Evolutionary conservation across 2,329 filamentous ascomycete genomes (phyloP).

Genomic region (Fusarium secorum): DNA sequence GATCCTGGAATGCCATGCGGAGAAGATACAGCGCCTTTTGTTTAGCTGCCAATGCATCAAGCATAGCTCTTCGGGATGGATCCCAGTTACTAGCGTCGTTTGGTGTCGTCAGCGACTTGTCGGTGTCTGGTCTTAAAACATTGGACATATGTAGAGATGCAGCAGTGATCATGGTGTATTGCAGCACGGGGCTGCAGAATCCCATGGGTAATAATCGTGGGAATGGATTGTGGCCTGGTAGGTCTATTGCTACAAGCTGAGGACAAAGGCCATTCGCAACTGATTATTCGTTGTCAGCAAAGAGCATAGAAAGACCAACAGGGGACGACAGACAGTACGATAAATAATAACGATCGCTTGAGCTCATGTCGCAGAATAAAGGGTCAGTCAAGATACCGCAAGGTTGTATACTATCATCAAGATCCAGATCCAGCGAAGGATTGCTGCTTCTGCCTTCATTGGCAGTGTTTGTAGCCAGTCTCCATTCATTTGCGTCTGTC

Average conservation of each 20-base stretch:
- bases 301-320: too few species aligned
- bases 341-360: neutral
- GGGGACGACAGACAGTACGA: neutral
- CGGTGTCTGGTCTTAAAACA: neutral
- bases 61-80: neutral
- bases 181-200: neutral
- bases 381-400: neutral
- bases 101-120: neutral
- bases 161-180: neutral
- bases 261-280: constrained; percentile 1
- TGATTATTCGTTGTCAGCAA: neutral
- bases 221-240: constrained; percentile 3
- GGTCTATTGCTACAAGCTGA: constrained; percentile 1
- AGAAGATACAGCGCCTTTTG: neutral
- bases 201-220: neutral
- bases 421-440: rapidly evolving
- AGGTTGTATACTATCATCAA: neutral
- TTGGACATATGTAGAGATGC: constrained; percentile 12
- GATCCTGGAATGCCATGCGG: neutral
- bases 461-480: neutral
- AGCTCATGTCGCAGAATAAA: neutral
- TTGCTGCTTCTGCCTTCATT: neutral
- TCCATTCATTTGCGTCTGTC: neutral
- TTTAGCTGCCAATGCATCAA: constrained; percentile 2
- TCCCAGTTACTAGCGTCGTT: neutral